Base-by-base conservation (phyloP, 192 early-diverging fungal species). In the Coemansia sp. region DNA sequence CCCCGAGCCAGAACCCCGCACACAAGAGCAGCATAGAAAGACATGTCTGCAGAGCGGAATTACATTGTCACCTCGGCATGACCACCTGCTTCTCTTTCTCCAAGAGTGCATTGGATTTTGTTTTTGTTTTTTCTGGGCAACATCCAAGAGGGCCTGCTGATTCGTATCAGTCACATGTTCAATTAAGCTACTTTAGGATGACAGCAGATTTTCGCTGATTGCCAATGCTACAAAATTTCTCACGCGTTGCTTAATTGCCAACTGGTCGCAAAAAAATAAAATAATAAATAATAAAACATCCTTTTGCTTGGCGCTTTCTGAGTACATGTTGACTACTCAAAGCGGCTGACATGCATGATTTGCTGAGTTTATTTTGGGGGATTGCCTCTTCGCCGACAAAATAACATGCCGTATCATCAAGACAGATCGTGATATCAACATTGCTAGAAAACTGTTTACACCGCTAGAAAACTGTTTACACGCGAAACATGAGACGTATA, bases 11-110 rank as follows among this genome's bases (percentile, higher is more conserved):
- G 29, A 57, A 57, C 15, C 54, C 31, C 27, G 13, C 54, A 29
- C 27, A 5, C 54, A 57, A 57, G 29, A 31, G 29, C 29, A 57
- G 54, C 54, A 57, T 57, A 31, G 27, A 57, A 36, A 60, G 57
- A 60, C 57, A 34, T 59, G 55, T 18, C 55, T 59, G 55, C 55
- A 59, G 27, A 36, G 57, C 57, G 33, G 57, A 60, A 60, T 60
- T 60, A n/a, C 57, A 36, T 36, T 60, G 31, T 60, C 16, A 18
- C 1, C 31, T 60, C 18, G 57, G 57, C 57, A 60, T 33, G 24
- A 9, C 16, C 57, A 34, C 31, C 33, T 36, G 31, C 16, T 18
- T n/a, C 20, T 8, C n/a, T 18, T 9, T 60, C 27, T 34, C 8
- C 13, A 60, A n/a, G 16, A 13, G 11, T 57, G 29, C 29, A 27